Base-by-base conservation (phyloP, 148 eudicot species). In the Chenopodium album region DNA sequence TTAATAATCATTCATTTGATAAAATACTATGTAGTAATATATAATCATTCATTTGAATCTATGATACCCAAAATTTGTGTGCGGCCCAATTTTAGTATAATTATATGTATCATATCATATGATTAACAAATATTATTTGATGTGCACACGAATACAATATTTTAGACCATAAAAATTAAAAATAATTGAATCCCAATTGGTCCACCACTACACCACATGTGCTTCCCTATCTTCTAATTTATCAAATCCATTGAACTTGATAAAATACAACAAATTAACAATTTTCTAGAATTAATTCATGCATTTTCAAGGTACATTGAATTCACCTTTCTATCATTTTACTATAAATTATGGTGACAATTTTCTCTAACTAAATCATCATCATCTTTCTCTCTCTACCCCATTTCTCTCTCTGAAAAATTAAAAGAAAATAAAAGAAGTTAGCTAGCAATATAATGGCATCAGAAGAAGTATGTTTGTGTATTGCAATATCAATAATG, bases 401-500 rank as follows among this genome's bases (percentile, higher is more conserved):
- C 4, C 26, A 28, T 7, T 41, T 44, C 75, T 71, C 47, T 70
- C 23, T 34, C 69, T n/a, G 2, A 3, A 12, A 67, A 67, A 62
- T 13, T 13, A 31, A 34, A 34, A 34, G 0, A 62, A 20, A 60
- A 20, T 6, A 17, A 13, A 59, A 17, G 37, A 5, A 41, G 28
- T 19, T 16, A 34, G 19, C 2, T 31, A 2, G 32, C 3, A 19
- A 16, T 23, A 17, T 19, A 54, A 62, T 76, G 69, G 70, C 31
- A 56, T 56, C 62, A n/a, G 82, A 80, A 73, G 82, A 80, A 46
- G 28, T 73, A 13, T 80, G 60, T 31, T 32, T 80, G 7, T 80
- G 78, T 29, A 26, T 80, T 16, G 82, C 78, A 73, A 80, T 80
- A 37, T 60, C 78, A 80, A 12, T 80, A 10, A 47, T 64, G 7